Conservation (phyloP, 805 yeast species). For the Candida nanaspora region DNA sequence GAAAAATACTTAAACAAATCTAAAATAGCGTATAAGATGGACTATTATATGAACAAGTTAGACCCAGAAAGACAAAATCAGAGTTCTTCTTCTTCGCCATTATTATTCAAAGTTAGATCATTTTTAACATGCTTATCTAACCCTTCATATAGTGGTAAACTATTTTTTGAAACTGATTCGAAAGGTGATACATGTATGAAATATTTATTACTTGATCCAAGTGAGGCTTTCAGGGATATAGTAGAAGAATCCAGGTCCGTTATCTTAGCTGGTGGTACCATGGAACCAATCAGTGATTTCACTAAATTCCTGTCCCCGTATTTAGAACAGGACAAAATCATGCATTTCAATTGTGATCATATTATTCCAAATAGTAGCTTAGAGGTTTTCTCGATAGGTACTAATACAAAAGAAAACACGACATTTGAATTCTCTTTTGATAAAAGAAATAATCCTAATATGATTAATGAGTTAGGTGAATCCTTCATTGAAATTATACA, state of each 20-base stretch:
- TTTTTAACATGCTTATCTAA: slow-evolving; percentile 62
- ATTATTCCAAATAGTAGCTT: slow-evolving; percentile 69
- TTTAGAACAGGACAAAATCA: slow-evolving; percentile 31
- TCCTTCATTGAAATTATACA: slow-evolving; percentile 34
- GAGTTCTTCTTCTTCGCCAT: slow-evolving; percentile 34
- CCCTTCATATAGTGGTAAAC: slow-evolving; percentile 74
- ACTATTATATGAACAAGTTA: slow-evolving; percentile 47
- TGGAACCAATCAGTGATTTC: slow-evolving; percentile 83
- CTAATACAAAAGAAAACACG: slow-evolving; percentile 20
- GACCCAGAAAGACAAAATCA: slow-evolving; percentile 3
- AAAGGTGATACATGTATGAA: slow-evolving; percentile 34
- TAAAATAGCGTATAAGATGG: slow-evolving; percentile 80
- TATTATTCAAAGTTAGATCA: slow-evolving; percentile 56
- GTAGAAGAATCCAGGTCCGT: slow-evolving; percentile 63
- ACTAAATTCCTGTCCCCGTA: slow-evolving; percentile 59
- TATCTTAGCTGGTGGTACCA: slow-evolving; percentile 88
- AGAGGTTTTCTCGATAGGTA: slow-evolving; percentile 46
- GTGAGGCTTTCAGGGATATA: slow-evolving; percentile 57
- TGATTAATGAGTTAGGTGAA: slow-evolving; percentile 46
- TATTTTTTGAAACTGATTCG: slow-evolving; percentile 47
- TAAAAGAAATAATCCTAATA: slow-evolving; percentile 38
- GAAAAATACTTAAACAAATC: slow-evolving; percentile 57
- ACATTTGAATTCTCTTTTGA: slow-evolving; percentile 64
- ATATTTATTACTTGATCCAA: slow-evolving; percentile 76
- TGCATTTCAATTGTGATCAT: slow-evolving; percentile 71